Evolutionary conservation across 192 early-diverging fungal genomes (phyloP).

Genomic region (Backusella tarrabulga): DNA sequence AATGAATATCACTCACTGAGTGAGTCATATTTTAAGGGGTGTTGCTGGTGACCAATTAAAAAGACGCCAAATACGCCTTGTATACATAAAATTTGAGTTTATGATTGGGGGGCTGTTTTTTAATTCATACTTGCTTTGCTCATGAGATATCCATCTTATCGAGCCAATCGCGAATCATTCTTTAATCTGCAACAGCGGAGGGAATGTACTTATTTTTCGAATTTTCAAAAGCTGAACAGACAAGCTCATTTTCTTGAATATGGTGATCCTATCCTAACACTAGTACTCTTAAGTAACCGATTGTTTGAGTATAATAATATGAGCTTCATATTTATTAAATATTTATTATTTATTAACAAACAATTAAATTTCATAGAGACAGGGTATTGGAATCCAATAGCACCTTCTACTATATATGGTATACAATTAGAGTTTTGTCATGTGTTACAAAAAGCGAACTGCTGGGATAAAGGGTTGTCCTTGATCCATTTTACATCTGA

Average conservation of each 20-base stretch:
- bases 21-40: constrained; percentile 8
- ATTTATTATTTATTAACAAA: background rate
- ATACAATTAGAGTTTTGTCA: constrained; percentile 7
- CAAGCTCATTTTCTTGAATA: background rate
- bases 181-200: constrained; percentile 4
- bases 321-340: background rate
- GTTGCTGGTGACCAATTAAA: background rate
- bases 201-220: background rate
- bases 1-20: background rate
- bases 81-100: background rate
- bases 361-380: background rate
- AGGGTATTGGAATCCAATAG: background rate
- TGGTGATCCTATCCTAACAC: background rate
- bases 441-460: background rate
- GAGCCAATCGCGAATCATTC: background rate
- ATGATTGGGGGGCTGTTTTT: background rate
- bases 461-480: background rate
- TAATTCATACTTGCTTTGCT: background rate
- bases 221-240: background rate
- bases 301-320: background rate
- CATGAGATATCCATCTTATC: constrained; percentile 2
- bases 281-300: background rate
- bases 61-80: background rate
- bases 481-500: background rate
- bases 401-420: background rate